Evolutionary conservation across 1,284 basidiomycete species (phyloP), one percentile per base, ranked within the genome.

Genomic region (Thelephora terrestris): DNA sequence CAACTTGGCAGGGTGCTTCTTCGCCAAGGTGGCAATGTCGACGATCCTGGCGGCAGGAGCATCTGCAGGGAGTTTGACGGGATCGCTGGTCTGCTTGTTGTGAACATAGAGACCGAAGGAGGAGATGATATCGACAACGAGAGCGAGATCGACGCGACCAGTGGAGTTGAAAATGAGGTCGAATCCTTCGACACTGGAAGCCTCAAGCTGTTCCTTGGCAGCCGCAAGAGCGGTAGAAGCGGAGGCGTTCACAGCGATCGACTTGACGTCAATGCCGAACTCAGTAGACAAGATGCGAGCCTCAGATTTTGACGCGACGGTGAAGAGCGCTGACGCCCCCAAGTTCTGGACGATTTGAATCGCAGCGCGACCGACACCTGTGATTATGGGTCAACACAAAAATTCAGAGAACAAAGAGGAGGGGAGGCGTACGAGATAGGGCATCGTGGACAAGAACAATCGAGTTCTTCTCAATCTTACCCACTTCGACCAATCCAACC

Each of bases 91-190:
- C 45, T 21, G 45, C 53, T 46, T 53, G 54, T 57, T 24, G 34
- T 62, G 60, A 29, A 64, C 42, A 7, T 62, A 61, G 4, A 49
- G 48, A 10, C 60, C 61, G 18, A 64, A 53, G 4, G 61, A 62
- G 7, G 62, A 53, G 7, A 64, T 53, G 29, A 51, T 12, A 18
- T 61, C 52, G 0, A 35, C 45, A 2, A 55, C 55, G 25, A 46
- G 47, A 20, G 59, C 48, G 18, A 53, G 61, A 7, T 27, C 36
- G 4, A 37, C 51, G 20, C 52, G 55, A 10, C 62, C 59, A 4
- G 55, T 32, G 6, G 49, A 48, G 27, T 63, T 61, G 50, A 62
- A 57, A 39, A 61, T 47, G 25, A 55, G 20, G 12, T 50, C 45
- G n/a, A 52, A 50, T n/a, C 23, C n/a, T 10, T 35, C 39, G 14